Percentiles rank a stretch among this genome's conserved stretches.
Conservation (phyloP, 306 rosid species). For the cucumber (Cucumis sativus) region Cucumber_9930_V3 NC_026657.2:9124001-9124500, state of each 20-base stretch:
- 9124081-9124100: background rate
- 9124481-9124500: background rate
- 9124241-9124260: background rate
- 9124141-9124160: too few relatives aligned
- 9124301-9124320: background rate
- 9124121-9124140: too few relatives aligned
- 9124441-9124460: background rate
- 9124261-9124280: background rate
- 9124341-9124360: background rate
- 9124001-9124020: too few relatives aligned
- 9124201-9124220: background rate
- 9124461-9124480: background rate
- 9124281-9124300: background rate
- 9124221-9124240: background rate
- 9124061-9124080: too few relatives aligned
- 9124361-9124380: background rate
- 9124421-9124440: background rate
- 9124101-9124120: background rate
- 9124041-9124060: too few relatives aligned
- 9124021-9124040: too few relatives aligned
- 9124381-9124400: too few relatives aligned
- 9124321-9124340: background rate
- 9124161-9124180: background rate
- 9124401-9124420: background rate
- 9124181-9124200: background rate